Evolutionary conservation across 352 stramenopile species (phyloP).

Genomic region (Pelagophyceae sp.): DNA sequence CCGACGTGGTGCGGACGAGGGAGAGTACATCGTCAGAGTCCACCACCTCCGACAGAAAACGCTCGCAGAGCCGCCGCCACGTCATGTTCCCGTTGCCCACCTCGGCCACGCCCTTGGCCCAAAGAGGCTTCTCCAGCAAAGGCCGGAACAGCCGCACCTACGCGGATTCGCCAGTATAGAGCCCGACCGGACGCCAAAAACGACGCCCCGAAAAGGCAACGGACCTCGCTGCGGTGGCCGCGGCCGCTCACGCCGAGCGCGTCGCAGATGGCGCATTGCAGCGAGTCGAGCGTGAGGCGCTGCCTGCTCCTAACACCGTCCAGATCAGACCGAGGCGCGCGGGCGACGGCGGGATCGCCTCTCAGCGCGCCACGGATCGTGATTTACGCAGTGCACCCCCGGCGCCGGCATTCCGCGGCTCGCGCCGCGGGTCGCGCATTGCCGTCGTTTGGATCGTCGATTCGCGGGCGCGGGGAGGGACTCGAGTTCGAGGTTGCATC

Average conservation of each 20-base stretch:
- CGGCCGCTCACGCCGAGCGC: neutral
- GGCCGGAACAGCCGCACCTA: constrained; percentile 8
- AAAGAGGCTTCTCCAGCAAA: neutral
- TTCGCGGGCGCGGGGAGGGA: too few relatives aligned
- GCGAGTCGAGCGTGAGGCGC: neutral
- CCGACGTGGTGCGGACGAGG: neutral
- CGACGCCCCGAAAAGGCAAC: neutral
- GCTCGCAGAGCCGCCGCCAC: constrained; percentile 8
- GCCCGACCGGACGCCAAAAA: neutral
- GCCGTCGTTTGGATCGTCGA: too few relatives aligned
- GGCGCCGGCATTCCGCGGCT: too few relatives aligned
- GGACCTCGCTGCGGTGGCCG: neutral
- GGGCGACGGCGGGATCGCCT: neutral
- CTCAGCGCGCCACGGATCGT: too few relatives aligned
- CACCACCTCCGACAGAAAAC: neutral
- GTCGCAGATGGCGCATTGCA: neutral
- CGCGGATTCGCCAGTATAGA: neutral
- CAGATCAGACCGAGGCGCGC: neutral
- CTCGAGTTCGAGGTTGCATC: too few relatives aligned
- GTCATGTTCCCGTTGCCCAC: neutral
- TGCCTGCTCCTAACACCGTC: neutral
- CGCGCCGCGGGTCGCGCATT: too few relatives aligned
- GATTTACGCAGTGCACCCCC: too few relatives aligned
- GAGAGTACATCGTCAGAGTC: neutral
- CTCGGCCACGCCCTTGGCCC: neutral